Evolutionary conservation across 2,329 filamentous ascomycete genomes (phyloP).

Genomic region (Alternaria arborescens): DNA sequence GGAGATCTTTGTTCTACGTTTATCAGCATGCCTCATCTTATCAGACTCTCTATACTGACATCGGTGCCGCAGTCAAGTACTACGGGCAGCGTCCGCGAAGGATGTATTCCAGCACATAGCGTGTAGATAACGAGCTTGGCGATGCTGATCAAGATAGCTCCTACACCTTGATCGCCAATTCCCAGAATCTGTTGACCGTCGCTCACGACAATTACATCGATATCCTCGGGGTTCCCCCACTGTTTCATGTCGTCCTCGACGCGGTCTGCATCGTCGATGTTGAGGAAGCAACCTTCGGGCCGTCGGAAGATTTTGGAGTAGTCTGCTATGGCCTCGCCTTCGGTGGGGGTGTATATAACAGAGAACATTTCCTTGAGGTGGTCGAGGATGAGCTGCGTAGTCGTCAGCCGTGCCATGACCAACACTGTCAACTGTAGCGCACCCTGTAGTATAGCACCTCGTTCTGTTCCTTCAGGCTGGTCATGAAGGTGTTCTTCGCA

Average conservation of each 20-base stretch:
- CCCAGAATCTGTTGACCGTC: constrained; percentile 80
- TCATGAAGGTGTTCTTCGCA: constrained; percentile 88
- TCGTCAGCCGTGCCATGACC: constrained; percentile 9
- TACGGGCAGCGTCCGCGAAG: constrained; percentile 78
- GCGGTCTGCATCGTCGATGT: constrained; percentile 72
- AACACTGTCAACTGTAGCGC: constrained; percentile 19
- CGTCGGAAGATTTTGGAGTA: constrained; percentile 80
- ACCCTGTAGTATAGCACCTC: constrained; percentile 82
- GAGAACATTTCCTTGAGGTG: constrained; percentile 89
- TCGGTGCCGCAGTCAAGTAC: constrained; percentile 88
- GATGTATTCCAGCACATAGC: constrained; percentile 85
- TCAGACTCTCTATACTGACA: constrained; percentile 43
- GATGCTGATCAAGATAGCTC: constrained; percentile 82
- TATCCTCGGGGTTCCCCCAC: constrained; percentile 75
- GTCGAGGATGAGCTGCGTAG: constrained; percentile 70
- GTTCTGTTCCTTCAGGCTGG: constrained; percentile 85
- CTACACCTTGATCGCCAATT: constrained; percentile 88
- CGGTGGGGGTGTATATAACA: constrained; percentile 90
- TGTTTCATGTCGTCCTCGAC: constrained; percentile 72
- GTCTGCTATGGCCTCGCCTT: constrained; percentile 86
- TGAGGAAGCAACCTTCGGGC: constrained; percentile 83
- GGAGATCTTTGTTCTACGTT: constrained; percentile 70
- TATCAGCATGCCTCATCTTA: constrained; percentile 9
- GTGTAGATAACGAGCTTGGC: constrained; percentile 86
- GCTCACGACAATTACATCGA: constrained; percentile 89